A percentile compares a stretch with the other conserved stretches of the same genome.
These are phyloP conservation scores for Chaetomium cochliodes DNA, from an alignment of 495 filamentous ascomycete genomes.

Conservation along the genomic window DNA sequence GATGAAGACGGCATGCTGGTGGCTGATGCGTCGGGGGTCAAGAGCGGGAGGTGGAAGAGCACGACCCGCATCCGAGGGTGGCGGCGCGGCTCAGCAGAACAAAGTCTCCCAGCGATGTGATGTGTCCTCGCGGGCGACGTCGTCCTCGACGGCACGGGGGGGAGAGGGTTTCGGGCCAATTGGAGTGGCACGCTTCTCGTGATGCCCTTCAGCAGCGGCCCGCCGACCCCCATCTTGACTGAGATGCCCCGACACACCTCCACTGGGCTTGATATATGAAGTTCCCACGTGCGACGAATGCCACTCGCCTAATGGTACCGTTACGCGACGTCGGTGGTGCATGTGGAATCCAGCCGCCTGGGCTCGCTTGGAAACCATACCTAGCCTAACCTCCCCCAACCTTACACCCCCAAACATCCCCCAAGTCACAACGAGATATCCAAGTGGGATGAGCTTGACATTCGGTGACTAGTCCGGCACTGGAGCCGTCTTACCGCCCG, in stretches of 20 bases:
- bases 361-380: too few species aligned
- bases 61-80: constrained; percentile 36
- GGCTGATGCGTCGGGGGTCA: background rate
- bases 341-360: background rate
- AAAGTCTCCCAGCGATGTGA: constrained; percentile 1
- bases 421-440: background rate
- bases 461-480: background rate
- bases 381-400: background rate
- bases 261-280: background rate
- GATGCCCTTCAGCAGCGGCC: background rate
- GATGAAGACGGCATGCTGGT: background rate
- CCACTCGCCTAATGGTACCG: background rate
- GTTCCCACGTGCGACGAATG: background rate
- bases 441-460: background rate
- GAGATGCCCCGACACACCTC: background rate
- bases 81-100: constrained; percentile 7
- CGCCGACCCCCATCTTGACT: background rate
- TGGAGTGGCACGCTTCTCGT: constrained; percentile 3
- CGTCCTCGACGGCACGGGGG: background rate
- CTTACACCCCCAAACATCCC: background rate
- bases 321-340: background rate
- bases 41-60: constrained; percentile 37
- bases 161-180: too few species aligned
- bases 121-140: background rate
- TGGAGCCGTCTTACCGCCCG: background rate